Evolutionary conservation across 2,329 filamentous ascomycete species (phyloP).

Genomic region (Fusarium drepaniforme): DNA sequence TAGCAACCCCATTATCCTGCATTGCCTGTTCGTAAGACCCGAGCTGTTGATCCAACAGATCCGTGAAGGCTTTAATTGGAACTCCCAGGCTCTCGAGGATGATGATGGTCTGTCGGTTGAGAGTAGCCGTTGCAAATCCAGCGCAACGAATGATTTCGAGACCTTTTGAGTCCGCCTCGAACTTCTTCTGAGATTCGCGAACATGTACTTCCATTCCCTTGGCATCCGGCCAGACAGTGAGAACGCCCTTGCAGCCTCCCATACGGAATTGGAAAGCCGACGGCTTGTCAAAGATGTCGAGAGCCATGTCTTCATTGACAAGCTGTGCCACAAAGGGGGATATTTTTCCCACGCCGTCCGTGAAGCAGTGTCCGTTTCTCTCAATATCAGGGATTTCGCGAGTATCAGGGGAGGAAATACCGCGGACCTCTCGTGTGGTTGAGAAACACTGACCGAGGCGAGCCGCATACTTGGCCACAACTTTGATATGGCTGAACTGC

Average conservation of each 20-base stretch:
- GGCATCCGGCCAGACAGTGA: slow-evolving; percentile 79
- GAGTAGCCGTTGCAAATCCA: slow-evolving; percentile 78
- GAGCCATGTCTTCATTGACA: slow-evolving; percentile 76
- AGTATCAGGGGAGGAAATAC: slow-evolving; percentile 69
- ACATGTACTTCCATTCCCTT: slow-evolving; percentile 79
- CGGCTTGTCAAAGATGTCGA: slow-evolving; percentile 71
- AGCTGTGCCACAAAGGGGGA: slow-evolving; percentile 81
- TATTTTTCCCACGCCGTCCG: slow-evolving; percentile 95
- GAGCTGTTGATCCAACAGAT: slow-evolving; percentile 77
- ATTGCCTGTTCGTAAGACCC: slow-evolving; percentile 77
- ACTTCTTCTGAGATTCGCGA: slow-evolving; percentile 89
- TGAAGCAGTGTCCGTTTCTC: slow-evolving; percentile 79
- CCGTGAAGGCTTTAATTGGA: slow-evolving; percentile 72
- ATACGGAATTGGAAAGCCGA: slow-evolving; percentile 94
- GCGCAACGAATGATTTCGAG: slow-evolving; percentile 91
- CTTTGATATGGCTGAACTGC: slow-evolving; percentile 81
- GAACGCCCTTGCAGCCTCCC: slow-evolving; percentile 91
- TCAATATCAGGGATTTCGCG: slow-evolving; percentile 78
- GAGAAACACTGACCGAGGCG: slow-evolving; percentile 96
- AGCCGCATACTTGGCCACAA: slow-evolving; percentile 91
- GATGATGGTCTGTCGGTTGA: slow-evolving; percentile 91
- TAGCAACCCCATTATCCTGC: slow-evolving; percentile 71
- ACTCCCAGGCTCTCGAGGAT: slow-evolving; percentile 87
- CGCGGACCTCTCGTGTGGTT: slow-evolving; percentile 82
- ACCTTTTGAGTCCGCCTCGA: slow-evolving; percentile 75